These are phyloP conservation scores for Dunaliella salina DNA, from an alignment of 163 green algal species.

Conservation along the genomic window DNA sequence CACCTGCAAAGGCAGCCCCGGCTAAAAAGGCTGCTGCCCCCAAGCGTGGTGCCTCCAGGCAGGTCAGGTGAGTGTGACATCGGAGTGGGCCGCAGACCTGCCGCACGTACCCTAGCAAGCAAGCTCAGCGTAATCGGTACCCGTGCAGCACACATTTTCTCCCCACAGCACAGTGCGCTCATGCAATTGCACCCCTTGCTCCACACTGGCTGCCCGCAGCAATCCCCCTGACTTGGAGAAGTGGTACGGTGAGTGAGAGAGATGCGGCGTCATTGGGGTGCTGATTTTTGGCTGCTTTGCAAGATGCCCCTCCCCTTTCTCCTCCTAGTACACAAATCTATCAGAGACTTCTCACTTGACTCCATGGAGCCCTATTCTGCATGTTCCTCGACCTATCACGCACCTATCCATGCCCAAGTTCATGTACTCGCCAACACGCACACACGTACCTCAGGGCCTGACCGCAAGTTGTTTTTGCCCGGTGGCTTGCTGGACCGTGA, in stretches of 20 bases:
- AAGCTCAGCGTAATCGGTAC: neutral
- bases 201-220: neutral
- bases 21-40: neutral
- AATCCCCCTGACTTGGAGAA: constrained; percentile 64
- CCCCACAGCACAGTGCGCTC: neutral
- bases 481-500: constrained; percentile 71
- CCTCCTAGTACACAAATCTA: too few species aligned
- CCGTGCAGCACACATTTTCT: neutral
- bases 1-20: neutral
- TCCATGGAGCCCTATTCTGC: neutral
- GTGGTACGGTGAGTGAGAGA: constrained; percentile 75
- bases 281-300: neutral
- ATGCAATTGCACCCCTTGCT: too few species aligned
- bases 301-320: too few species aligned
- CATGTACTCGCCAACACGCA: neutral
- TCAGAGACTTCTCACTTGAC: neutral
- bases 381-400: neutral
- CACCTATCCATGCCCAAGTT: neutral
- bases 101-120: neutral
- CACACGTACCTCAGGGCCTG: constrained; percentile 53
- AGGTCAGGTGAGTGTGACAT: neutral
- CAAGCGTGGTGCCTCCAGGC: neutral
- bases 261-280: neutral
- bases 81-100: too few species aligned
- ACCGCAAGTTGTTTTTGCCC: constrained; percentile 81